Evolutionary conservation across 352 stramenopile genomes (phyloP).

Genomic region (Pythium coloratum): DNA sequence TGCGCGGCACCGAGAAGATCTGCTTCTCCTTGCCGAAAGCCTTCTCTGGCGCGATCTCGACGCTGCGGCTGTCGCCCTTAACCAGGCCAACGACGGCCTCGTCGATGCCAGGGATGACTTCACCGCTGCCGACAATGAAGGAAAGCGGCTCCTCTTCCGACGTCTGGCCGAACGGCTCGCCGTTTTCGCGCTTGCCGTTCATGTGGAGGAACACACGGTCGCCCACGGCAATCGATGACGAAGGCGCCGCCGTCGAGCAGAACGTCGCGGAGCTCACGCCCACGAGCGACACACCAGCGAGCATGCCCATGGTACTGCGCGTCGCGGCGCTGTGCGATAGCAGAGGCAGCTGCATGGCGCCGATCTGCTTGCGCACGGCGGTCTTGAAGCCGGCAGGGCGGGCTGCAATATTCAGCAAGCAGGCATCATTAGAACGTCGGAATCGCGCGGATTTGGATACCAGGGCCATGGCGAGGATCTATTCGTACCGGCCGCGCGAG

Average conservation of each 20-base stretch:
- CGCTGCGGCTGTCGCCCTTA: constrained; percentile 62
- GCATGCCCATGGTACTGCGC: not conserved
- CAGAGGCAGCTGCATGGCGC: constrained; percentile 22
- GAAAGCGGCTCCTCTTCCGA: constrained; percentile 48
- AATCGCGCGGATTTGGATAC: not conserved
- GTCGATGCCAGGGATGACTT: constrained; percentile 74
- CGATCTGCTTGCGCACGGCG: constrained; percentile 11
- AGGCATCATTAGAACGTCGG: not conserved
- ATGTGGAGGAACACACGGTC: constrained; percentile 77
- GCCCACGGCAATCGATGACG: constrained; percentile 40
- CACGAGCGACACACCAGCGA: constrained; percentile 13
- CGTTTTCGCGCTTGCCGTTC: constrained; percentile 58
- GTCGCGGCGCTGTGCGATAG: constrained; percentile 8
- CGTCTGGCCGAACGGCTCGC: constrained; percentile 57
- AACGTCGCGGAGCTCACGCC: constrained; percentile 23
- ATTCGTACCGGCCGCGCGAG: constrained; percentile 9
- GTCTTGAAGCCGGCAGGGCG: constrained; percentile 4
- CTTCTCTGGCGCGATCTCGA: constrained; percentile 60
- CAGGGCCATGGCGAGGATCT: not conserved
- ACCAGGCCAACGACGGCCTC: constrained; percentile 63
- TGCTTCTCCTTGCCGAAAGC: constrained; percentile 70
- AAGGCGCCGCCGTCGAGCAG: constrained; percentile 26
- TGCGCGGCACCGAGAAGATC: constrained; percentile 61
- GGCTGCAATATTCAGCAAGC: not conserved
- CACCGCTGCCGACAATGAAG: constrained; percentile 71